These are phyloP conservation scores for Achlya hypogyna DNA, from an alignment of 352 stramenopile species.

Conservation along the genomic window DNA sequence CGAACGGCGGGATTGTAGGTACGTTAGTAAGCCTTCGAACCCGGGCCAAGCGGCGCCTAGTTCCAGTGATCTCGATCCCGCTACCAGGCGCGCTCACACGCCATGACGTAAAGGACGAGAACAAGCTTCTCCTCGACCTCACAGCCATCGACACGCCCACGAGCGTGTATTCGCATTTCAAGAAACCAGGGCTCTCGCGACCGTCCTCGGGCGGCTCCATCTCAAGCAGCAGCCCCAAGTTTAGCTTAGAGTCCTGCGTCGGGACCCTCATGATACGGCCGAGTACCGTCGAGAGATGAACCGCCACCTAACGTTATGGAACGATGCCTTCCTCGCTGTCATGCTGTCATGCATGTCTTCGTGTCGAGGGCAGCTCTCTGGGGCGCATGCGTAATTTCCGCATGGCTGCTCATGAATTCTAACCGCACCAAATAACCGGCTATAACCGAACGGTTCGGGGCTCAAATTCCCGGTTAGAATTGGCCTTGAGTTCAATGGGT, in stretches of 20 bases:
- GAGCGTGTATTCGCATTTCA: slow-evolving; percentile 10
- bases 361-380: too few species aligned
- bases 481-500: slow-evolving; percentile 5
- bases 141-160: slow-evolving; percentile 11
- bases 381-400: too few species aligned
- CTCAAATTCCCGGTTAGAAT: background rate
- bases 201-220: slow-evolving; percentile 7
- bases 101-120: background rate
- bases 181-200: background rate
- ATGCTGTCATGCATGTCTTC: too few species aligned
- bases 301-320: too few species aligned
- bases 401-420: too few species aligned
- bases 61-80: background rate
- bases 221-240: slow-evolving; percentile 2
- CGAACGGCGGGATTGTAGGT: slow-evolving; percentile 8
- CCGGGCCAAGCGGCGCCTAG: background rate
- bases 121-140: background rate
- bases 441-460: background rate
- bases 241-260: background rate
- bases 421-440: background rate
- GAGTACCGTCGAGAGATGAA: background rate
- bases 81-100: background rate
- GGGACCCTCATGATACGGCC: background rate
- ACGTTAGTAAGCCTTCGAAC: background rate
- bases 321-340: too few species aligned